Evolutionary conservation across 2,329 filamentous ascomycete species (phyloP).

Genomic region (Paraconiothyrium brasiliense): DNA sequence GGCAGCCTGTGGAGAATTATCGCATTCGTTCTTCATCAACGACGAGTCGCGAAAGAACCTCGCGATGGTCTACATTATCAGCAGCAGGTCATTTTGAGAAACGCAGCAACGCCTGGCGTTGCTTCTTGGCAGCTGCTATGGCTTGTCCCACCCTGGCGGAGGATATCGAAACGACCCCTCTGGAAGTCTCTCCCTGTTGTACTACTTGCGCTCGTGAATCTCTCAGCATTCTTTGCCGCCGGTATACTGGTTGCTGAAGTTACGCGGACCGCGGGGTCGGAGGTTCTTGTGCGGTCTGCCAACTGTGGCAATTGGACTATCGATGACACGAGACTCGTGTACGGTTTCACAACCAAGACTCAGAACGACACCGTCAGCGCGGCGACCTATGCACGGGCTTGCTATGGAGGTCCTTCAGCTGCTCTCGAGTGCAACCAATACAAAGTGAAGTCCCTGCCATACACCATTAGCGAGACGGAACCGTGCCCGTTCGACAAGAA

Average conservation of each 20-base stretch:
- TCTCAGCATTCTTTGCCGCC: constrained; percentile 32
- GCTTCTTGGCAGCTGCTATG: constrained; percentile 16
- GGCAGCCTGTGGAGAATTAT: constrained; percentile 37
- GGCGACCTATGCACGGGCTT: constrained; percentile 18
- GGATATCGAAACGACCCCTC: constrained; percentile 11
- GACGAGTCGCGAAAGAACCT: constrained; percentile 13
- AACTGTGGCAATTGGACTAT: constrained; percentile 33
- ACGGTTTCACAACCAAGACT: constrained; percentile 14
- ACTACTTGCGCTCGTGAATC: constrained; percentile 32
- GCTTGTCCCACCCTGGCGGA: constrained; percentile 22
- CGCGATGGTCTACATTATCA: constrained; percentile 38
- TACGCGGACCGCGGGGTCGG: constrained; percentile 37
- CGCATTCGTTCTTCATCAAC: constrained; percentile 35
- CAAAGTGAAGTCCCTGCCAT: constrained; percentile 13
- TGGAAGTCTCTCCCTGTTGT: constrained; percentile 32
- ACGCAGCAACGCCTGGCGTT: constrained; percentile 23
- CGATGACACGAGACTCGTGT: constrained; percentile 2
- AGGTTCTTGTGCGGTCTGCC: constrained; percentile 34
- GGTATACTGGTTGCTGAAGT: constrained; percentile 42
- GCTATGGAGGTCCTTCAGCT: constrained; percentile 15
- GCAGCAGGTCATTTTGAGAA: constrained; percentile 39
- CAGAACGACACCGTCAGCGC: constrained; percentile 17
- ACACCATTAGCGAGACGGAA: constrained; percentile 9
- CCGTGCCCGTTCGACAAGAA: constrained; percentile 19
- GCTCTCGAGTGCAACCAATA: constrained; percentile 16